Evolutionary conservation across 2,329 filamentous ascomycete species (phyloP).

Genomic region (Sarocladiaceae sp.): DNA sequence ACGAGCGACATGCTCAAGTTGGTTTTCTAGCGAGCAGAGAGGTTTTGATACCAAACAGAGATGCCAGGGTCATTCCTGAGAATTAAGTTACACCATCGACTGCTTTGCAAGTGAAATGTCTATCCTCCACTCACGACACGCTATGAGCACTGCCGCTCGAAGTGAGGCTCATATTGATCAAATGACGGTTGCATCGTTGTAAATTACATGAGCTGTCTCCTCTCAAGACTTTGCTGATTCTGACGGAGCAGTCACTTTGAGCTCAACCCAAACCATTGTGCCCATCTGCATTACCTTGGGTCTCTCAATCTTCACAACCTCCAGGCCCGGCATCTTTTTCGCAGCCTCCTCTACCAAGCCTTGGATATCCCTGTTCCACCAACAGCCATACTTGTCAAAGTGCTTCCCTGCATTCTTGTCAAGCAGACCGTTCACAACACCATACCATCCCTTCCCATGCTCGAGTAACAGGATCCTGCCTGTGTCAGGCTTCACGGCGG

Average conservation of each 20-base stretch:
- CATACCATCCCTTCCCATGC: constrained; percentile 55
- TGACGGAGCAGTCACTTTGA: constrained; percentile 33
- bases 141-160: too few relatives aligned
- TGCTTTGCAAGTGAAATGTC: too few relatives aligned
- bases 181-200: too few relatives aligned
- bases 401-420: constrained; percentile 52
- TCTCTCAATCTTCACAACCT: constrained; percentile 50
- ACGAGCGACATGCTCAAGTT: too few relatives aligned
- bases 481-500: constrained; percentile 45
- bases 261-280: constrained; percentile 55
- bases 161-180: too few relatives aligned
- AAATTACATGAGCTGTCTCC: too few relatives aligned
- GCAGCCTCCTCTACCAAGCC: constrained; percentile 47
- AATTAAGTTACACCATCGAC: too few relatives aligned
- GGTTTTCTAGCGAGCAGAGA: background rate
- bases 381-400: constrained; percentile 59
- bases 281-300: constrained; percentile 51
- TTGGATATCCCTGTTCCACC: constrained; percentile 64
- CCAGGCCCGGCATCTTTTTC: constrained; percentile 45
- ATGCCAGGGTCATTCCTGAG: too few relatives aligned
- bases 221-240: too few relatives aligned
- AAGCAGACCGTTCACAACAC: constrained; percentile 50
- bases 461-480: constrained; percentile 60
- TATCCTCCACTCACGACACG: too few relatives aligned
- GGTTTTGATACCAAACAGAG: constrained; percentile 10